These are phyloP conservation scores for Hysterium pulicare DNA, from an alignment of 2,329 filamentous ascomycete genomes.

Conservation along the genomic window DNA sequence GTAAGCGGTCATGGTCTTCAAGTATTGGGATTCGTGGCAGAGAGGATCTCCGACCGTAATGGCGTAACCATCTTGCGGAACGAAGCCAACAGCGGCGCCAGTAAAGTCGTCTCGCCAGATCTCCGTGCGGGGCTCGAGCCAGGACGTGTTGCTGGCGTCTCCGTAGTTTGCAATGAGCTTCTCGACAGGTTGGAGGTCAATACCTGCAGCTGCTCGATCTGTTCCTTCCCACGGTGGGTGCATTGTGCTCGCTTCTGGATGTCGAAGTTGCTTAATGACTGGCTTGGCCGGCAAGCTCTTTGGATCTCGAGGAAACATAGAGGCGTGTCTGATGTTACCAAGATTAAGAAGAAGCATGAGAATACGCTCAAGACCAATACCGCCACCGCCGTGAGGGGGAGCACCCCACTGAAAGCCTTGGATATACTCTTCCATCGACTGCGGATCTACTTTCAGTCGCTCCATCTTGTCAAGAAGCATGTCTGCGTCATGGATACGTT, in stretches of 20 bases:
- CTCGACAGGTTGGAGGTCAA: conserved; percentile 69
- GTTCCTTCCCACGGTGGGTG: conserved; percentile 61
- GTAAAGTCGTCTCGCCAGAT: conserved; percentile 79
- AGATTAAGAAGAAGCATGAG: conserved; percentile 82
- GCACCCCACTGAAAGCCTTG: conserved; percentile 84
- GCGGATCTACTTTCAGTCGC: conserved; percentile 69
- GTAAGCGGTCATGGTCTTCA: conserved; percentile 69
- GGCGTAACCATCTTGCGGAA: conserved; percentile 71
- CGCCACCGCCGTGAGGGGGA: conserved; percentile 84
- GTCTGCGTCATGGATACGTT: conserved; percentile 80
- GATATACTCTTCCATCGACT: conserved; percentile 87
- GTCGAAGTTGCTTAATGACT: conserved; percentile 64
- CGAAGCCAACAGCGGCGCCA: conserved; percentile 82
- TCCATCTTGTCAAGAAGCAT: conserved; percentile 76
- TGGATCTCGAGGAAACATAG: conserved; percentile 83
- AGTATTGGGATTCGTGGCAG: conserved; percentile 75
- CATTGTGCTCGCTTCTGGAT: conserved; percentile 82
- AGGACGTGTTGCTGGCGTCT: conserved; percentile 89
- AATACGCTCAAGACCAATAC: conserved; percentile 85
- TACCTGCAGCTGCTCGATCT: conserved; percentile 46
- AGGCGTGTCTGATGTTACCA: conserved; percentile 84
- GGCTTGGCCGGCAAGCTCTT: conserved; percentile 74
- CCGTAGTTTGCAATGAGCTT: conserved; percentile 94
- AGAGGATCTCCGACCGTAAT: conserved; percentile 86
- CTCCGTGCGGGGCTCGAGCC: conserved; percentile 83